Evolutionary conservation across 495 filamentous ascomycete species (phyloP).

Genomic region (Clavariopsis aquatica): DNA sequence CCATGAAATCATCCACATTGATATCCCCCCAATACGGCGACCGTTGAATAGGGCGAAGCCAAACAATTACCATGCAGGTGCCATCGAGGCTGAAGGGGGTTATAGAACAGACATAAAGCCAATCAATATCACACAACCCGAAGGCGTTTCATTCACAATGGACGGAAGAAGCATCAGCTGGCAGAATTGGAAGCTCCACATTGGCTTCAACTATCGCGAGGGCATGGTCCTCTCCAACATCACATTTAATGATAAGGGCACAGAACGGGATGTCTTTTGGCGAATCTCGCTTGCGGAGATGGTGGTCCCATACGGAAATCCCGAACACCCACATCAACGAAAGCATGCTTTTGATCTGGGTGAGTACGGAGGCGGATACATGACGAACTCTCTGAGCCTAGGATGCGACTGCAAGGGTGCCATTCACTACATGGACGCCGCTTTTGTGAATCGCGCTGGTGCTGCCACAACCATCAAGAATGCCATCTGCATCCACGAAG

Average conservation of each 20-base stretch:
- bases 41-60: slow-evolving; percentile 72
- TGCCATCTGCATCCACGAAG: slow-evolving; percentile 96
- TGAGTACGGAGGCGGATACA: slow-evolving; percentile 92
- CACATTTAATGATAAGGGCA: slow-evolving; percentile 86
- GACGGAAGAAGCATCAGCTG: slow-evolving; percentile 77
- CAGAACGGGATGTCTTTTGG: slow-evolving; percentile 79
- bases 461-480: slow-evolving; percentile 81
- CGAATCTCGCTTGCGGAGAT: slow-evolving; percentile 92
- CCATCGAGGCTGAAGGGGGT: slow-evolving; percentile 73
- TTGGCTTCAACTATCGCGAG: slow-evolving; percentile 96
- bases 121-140: slow-evolving; percentile 93
- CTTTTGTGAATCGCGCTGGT: slow-evolving; percentile 81
- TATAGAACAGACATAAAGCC: slow-evolving; percentile 82
- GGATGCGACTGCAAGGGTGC: slow-evolving; percentile 95
- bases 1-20: slow-evolving; percentile 82
- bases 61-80: slow-evolving; percentile 77
- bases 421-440: slow-evolving; percentile 87
- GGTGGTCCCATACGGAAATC: slow-evolving; percentile 95
- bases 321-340: slow-evolving; percentile 86
- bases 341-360: slow-evolving; percentile 95
- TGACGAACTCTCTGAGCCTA: slow-evolving; percentile 86
- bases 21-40: slow-evolving; percentile 77
- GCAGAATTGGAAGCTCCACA: slow-evolving; percentile 95
- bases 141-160: slow-evolving; percentile 88
- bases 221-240: slow-evolving; percentile 91